Conservation (phyloP, 805 yeast species). For the Wickerhamomyces sydowiorum region DNA sequence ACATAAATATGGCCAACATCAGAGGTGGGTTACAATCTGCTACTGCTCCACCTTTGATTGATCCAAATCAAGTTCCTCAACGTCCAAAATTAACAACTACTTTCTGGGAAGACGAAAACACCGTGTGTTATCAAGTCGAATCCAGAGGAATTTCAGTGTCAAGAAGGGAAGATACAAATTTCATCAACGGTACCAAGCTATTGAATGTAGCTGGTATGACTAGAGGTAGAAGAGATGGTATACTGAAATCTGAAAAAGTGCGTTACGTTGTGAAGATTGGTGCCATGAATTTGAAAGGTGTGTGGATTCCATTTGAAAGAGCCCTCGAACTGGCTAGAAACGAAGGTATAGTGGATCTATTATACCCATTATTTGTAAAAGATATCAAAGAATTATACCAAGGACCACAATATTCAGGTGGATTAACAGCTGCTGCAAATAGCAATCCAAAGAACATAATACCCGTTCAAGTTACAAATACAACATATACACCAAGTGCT, state of each 20-base stretch:
- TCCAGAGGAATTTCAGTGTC: constrained; percentile 64
- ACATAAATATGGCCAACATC: constrained; percentile 10
- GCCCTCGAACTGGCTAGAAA: constrained; percentile 66
- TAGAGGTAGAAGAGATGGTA: constrained; percentile 68
- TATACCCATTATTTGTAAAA: constrained; percentile 57
- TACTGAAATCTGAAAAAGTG: constrained; percentile 58
- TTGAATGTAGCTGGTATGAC: constrained; percentile 70
- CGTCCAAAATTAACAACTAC: constrained; percentile 66
- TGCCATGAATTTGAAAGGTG: constrained; percentile 71
- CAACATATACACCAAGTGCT: constrained; percentile 16
- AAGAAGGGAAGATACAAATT: constrained; percentile 64
- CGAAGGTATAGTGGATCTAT: constrained; percentile 53
- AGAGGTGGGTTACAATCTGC: constrained; percentile 13
- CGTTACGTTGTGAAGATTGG: constrained; percentile 70
- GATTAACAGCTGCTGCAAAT: constrained; percentile 24
- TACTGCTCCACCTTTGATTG: constrained; percentile 14
- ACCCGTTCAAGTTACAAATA: constrained; percentile 22
- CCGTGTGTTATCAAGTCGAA: constrained; percentile 67
- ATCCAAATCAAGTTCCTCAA: constrained; percentile 25
- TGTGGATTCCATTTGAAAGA: constrained; percentile 71
- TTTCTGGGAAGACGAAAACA: constrained; percentile 73
- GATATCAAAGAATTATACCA: constrained; percentile 45
- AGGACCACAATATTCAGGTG: constrained; percentile 26
- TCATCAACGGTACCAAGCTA: constrained; percentile 68
- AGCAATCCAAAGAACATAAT: constrained; percentile 22